These are phyloP conservation scores for Moniliophthora roreri DNA, from an alignment of 1,284 basidiomycete genomes.

Conservation along the genomic window DNA sequence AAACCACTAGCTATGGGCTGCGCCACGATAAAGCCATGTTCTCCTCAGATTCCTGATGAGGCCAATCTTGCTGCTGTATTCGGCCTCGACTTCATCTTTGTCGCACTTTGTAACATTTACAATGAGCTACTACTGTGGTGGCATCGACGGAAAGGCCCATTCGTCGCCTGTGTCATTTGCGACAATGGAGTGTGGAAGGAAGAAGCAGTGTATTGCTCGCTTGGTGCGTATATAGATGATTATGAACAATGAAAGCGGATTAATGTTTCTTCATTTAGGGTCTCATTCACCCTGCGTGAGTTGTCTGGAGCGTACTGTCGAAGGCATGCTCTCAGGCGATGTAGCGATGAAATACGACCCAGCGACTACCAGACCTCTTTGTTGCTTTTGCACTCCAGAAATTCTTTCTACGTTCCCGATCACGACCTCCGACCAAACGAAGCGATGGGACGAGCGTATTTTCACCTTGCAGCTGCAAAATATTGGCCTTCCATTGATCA, in stretches of 20 bases:
- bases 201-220: neutral
- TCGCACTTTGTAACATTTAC: neutral
- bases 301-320: conserved; percentile 1
- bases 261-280: neutral
- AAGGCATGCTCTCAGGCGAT: conserved; percentile 7
- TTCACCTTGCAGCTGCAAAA: conserved; percentile 3
- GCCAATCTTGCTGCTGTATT: conserved; percentile 1
- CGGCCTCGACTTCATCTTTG: neutral
- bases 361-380: conserved; percentile 3
- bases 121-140: too few relatives aligned
- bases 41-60: neutral
- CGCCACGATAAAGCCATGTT: neutral
- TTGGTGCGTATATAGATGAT: neutral
- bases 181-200: neutral
- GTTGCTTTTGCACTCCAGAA: conserved; percentile 6
- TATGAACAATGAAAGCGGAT: neutral
- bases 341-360: conserved; percentile 3
- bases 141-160: neutral
- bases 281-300: neutral
- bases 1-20: too few relatives aligned
- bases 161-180: neutral
- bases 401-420: neutral
- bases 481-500: conserved; percentile 4
- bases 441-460: conserved; percentile 8
- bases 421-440: neutral